phyloP scores from a whole-genome alignment of 345 rosid species.

The Arabis hirsuta region DNA sequence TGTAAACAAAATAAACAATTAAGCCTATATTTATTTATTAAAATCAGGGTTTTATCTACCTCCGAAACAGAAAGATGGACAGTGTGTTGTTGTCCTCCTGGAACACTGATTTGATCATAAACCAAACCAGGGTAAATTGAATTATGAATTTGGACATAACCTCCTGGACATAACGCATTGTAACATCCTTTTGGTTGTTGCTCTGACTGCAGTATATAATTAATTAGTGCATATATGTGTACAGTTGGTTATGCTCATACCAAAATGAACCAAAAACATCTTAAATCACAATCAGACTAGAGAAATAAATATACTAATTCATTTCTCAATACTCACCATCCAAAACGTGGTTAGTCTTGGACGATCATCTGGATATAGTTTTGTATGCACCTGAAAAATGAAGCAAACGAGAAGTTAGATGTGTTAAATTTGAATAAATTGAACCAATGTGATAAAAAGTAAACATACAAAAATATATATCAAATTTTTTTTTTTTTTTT shows the following conservation, averaged over 20 bases:
- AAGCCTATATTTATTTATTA: not conserved
- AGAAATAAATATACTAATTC: not conserved
- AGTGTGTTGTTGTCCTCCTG: constrained; percentile 23
- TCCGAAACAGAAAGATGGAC: constrained; percentile 39
- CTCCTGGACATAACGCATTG: constrained; percentile 39
- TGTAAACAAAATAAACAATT: not conserved
- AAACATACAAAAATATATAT: not conserved
- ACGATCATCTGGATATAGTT: constrained; percentile 31
- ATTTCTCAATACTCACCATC: constrained; percentile 25
- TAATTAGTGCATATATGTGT: not conserved
- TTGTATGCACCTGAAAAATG: constrained; percentile 19
- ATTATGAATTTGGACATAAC: constrained; percentile 30
- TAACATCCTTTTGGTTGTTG: constrained; percentile 32
- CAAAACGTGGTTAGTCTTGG: constrained; percentile 39
- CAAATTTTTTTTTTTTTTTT: too few relatives aligned
- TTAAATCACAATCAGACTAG: not conserved
- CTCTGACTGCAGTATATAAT: constrained; percentile 24
- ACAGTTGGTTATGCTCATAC: not conserved
- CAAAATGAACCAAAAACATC: constrained; percentile 10
- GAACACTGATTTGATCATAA: constrained; percentile 22
- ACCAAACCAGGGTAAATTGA: constrained; percentile 42
- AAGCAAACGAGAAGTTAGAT: not conserved
- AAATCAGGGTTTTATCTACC: constrained; percentile 17
- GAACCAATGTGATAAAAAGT: not conserved
- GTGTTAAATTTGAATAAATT: not conserved